phyloP scores from a whole-genome alignment of 495 filamentous ascomycete species.

The Astrothelium subdiscretum region DNA sequence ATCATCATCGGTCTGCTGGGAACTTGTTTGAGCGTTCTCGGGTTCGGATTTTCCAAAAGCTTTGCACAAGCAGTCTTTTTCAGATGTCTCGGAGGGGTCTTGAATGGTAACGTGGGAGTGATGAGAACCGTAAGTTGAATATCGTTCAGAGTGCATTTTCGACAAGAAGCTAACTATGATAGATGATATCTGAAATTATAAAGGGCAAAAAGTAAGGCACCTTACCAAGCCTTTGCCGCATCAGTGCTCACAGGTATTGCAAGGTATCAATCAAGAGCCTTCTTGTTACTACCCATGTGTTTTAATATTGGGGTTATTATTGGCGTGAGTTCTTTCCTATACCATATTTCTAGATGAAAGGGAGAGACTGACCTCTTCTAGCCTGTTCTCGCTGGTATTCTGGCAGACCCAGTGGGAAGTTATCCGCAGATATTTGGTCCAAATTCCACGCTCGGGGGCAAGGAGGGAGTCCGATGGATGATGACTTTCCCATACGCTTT shows the following conservation, averaged over 20 bases:
- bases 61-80: constrained; percentile 67
- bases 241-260: constrained; percentile 3
- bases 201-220: constrained; percentile 44
- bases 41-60: constrained; percentile 66
- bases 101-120: constrained; percentile 71
- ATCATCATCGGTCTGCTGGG: constrained; percentile 64
- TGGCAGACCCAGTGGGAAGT: constrained; percentile 59
- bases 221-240: not conserved
- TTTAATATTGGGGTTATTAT: constrained; percentile 74
- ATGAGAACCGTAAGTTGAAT: constrained; percentile 44
- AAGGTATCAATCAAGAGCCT: constrained; percentile 61
- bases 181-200: constrained; percentile 67
- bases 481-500: constrained; percentile 58
- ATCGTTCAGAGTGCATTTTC: not conserved
- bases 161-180: not conserved
- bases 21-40: constrained; percentile 57
- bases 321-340: constrained; percentile 26
- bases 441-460: constrained; percentile 35
- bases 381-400: constrained; percentile 53
- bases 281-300: constrained; percentile 68
- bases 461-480: constrained; percentile 52
- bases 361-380: constrained; percentile 1
- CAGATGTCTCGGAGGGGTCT: constrained; percentile 56
- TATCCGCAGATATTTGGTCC: constrained; percentile 57
- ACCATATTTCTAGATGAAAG: too few relatives aligned